Percentiles rank a stretch among this genome's conserved stretches.
Conservation (phyloP, 208 protist genomes). For the Trypanosoma mega region DNA sequence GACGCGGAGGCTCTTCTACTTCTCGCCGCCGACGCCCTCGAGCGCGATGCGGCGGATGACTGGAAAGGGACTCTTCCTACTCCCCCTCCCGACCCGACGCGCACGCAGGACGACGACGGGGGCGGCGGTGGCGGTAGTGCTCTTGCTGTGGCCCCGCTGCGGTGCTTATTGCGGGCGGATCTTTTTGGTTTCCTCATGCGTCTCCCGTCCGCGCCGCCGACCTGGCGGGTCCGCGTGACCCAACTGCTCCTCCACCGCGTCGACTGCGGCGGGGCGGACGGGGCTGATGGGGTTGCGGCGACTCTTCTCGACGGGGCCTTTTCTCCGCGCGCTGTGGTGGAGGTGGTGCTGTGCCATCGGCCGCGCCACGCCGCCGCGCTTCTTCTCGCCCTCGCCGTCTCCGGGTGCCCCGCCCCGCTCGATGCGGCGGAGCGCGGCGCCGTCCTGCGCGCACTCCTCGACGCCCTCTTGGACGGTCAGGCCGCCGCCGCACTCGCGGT, state of each 20-base stretch:
- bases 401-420: neutral
- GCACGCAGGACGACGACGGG: neutral
- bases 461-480: neutral
- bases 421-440: neutral
- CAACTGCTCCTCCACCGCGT: slow-evolving; percentile 14
- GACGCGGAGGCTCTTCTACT: neutral
- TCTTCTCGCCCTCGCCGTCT: neutral
- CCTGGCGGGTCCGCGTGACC: neutral
- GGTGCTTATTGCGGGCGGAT: slow-evolving; percentile 15
- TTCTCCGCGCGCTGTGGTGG: neutral
- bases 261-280: slow-evolving; percentile 6
- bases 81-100: too few species aligned
- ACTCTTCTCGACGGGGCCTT: slow-evolving; percentile 3
- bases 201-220: neutral
- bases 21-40: neutral
- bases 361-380: neutral
- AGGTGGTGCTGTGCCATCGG: neutral
- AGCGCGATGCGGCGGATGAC: too few species aligned
- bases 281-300: neutral
- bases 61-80: too few species aligned
- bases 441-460: neutral
- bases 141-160: slow-evolving; percentile 7
- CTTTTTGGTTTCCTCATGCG: slow-evolving; percentile 20
- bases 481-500: neutral
- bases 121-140: neutral